phyloP scores from a whole-genome alignment of 164 flowering plant species.

The Liriodendron chinense region DNA sequence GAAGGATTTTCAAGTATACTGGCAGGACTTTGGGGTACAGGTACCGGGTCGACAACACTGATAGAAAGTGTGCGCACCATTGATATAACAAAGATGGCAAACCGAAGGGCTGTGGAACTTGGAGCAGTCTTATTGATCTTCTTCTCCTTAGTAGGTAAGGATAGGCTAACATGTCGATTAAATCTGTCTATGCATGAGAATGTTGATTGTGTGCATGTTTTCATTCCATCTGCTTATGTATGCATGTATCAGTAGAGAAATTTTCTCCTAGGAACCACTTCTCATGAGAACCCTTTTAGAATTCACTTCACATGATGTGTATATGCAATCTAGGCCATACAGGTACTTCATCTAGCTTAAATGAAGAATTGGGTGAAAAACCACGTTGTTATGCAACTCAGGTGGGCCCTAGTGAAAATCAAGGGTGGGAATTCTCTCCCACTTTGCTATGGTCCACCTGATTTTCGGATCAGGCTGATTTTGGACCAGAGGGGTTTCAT shows the following conservation, averaged over 20 bases:
- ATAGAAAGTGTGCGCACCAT: slow-evolving; percentile 83
- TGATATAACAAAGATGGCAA: slow-evolving; percentile 66
- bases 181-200: background rate
- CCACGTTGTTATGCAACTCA: too few species aligned
- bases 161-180: background rate
- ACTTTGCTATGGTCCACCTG: too few species aligned
- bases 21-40: slow-evolving; percentile 94
- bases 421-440: too few species aligned
- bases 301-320: too few species aligned
- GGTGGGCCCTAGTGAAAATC: too few species aligned
- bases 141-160: slow-evolving; percentile 71
- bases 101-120: slow-evolving; percentile 60
- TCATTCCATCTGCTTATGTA: background rate
- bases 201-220: background rate
- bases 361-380: too few species aligned
- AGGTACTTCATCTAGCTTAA: too few species aligned
- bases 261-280: background rate
- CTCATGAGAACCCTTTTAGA: too few species aligned
- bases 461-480: too few species aligned
- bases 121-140: slow-evolving; percentile 71
- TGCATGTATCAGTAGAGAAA: background rate
- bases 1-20: slow-evolving; percentile 88
- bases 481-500: too few species aligned
- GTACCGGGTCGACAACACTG: slow-evolving; percentile 83
- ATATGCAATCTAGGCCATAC: too few species aligned